Conservation (phyloP, 176 grass and related monocot species). For the Urochloa ruziziensis region DNA sequence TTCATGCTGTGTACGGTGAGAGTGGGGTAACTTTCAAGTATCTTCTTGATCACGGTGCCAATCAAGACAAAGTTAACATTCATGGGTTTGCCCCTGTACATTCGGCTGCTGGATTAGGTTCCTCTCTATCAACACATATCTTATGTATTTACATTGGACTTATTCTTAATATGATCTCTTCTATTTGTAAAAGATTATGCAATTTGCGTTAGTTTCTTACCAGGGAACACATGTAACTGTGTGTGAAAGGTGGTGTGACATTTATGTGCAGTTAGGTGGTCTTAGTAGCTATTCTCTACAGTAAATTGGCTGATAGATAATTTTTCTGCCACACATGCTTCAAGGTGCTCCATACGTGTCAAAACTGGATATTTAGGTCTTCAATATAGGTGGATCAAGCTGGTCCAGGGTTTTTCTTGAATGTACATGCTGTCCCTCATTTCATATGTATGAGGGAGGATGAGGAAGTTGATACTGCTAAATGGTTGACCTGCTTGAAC, state of each 20-base stretch:
- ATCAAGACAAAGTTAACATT: slow-evolving; percentile 1
- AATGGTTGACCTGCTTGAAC: neutral
- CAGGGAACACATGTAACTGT: neutral
- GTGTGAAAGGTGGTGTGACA: neutral
- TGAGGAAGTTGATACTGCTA: no score
- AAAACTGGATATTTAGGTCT: no score
- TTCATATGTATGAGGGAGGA: no score
- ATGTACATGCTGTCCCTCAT: neutral
- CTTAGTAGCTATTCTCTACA: neutral
- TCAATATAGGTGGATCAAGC: neutral
- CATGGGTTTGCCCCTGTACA: slow-evolving; percentile 46
- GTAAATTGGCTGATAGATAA: neutral
- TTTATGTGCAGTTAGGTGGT: neutral
- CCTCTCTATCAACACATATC: neutral
- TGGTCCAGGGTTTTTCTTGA: neutral
- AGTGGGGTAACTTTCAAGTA: slow-evolving; percentile 23
- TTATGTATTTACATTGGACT: neutral
- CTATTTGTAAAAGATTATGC: neutral
- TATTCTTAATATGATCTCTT: neutral
- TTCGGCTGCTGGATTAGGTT: slow-evolving; percentile 39
- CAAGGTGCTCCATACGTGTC: neutral
- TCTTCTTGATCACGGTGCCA: slow-evolving; percentile 52
- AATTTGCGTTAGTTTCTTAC: neutral
- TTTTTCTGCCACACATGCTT: neutral
- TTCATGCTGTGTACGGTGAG: slow-evolving; percentile 25